A percentile compares a stretch with the other conserved stretches of the same genome.
Evolutionary conservation across 2,329 filamentous ascomycete species (phyloP).

Genomic region (Paraphaeosphaeria sporulosa): DNA sequence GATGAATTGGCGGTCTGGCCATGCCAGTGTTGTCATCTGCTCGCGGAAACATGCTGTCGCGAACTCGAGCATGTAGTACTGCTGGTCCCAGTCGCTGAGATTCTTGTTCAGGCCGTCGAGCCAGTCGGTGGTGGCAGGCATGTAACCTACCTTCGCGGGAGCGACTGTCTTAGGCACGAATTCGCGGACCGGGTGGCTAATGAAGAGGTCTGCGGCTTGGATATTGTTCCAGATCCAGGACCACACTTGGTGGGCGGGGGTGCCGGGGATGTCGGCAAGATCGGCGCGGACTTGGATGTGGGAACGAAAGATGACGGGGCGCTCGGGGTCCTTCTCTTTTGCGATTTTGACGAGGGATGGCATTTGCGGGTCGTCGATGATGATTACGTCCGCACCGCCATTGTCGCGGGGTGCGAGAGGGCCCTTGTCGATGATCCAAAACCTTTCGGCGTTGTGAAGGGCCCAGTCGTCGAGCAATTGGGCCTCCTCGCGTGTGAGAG

Average conservation of each 20-base stretch:
- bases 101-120: constrained; percentile 82
- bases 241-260: constrained; percentile 78
- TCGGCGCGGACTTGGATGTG: constrained; percentile 85
- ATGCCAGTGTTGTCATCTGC: constrained; percentile 66
- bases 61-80: constrained; percentile 79
- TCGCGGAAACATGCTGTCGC: constrained; percentile 67
- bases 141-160: constrained; percentile 71
- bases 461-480: constrained; percentile 74
- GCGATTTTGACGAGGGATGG: constrained; percentile 78
- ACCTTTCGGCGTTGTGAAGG: constrained; percentile 73
- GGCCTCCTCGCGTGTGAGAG: constrained; percentile 70
- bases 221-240: constrained; percentile 77
- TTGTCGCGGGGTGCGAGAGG: constrained; percentile 70
- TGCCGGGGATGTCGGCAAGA: constrained; percentile 67
- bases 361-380: constrained; percentile 88
- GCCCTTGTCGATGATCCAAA: constrained; percentile 74
- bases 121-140: constrained; percentile 86
- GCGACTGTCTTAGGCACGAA: constrained; percentile 78
- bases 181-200: constrained; percentile 78
- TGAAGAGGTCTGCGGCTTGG: constrained; percentile 76
- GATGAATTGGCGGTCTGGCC: constrained; percentile 73
- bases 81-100: constrained; percentile 72
- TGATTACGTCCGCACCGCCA: constrained; percentile 77
- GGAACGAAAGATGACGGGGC: constrained; percentile 80
- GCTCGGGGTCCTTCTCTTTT: constrained; percentile 73